Evolutionary conservation across 1,284 basidiomycete species (phyloP), one percentile per base, ranked within the genome.

Genomic region (Malassezia obtusa): DNA sequence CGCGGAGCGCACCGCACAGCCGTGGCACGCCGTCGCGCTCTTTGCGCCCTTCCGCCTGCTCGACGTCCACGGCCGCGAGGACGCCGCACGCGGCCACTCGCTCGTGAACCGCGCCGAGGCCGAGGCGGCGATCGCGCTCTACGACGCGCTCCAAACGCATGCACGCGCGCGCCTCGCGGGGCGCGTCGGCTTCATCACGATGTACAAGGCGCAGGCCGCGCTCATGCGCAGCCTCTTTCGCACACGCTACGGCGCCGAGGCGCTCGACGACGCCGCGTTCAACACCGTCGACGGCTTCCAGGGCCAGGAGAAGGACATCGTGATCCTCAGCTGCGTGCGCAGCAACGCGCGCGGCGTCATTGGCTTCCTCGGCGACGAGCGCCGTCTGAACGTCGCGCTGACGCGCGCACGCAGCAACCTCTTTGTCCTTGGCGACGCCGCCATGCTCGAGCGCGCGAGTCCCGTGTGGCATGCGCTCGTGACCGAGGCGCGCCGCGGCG

Each of bases 241-340:
- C 49, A 75, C 79, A 51, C 79, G 80, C 10, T 95, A 88, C 70
- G 90, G 89, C 0, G 71, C 77, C 22, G 81, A 84, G 21, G 84
- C 94, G 24, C 64, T 52, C 3, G 53, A 65, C 14, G 82, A 80
- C 28, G 83, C 98, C 38, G 87, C 94, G 64, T 96, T 99, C 78
- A 89, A 94, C 72, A 98, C 94, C 0, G 94, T 99, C 11, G 94
- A 99, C 75, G 94, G 94, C 2, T 99, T 98, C 82, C 94, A 99
- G 75, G 94, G 94, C 30, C 83, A 94, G 71, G 94, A 99, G 78
- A 98, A 98, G 80, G 94, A 99, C 75, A 96, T 98, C 70, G 96
- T 99, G 75, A 96, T 99, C 67, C 81, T 99, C 48, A 90, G 86
- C 73, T 98, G 94, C 74, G 94, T 99, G n/a, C 80, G 94, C 69